These are phyloP conservation scores for Paralagenidium karlingii DNA, from an alignment of 352 stramenopile genomes.

Conservation along the genomic window DNA sequence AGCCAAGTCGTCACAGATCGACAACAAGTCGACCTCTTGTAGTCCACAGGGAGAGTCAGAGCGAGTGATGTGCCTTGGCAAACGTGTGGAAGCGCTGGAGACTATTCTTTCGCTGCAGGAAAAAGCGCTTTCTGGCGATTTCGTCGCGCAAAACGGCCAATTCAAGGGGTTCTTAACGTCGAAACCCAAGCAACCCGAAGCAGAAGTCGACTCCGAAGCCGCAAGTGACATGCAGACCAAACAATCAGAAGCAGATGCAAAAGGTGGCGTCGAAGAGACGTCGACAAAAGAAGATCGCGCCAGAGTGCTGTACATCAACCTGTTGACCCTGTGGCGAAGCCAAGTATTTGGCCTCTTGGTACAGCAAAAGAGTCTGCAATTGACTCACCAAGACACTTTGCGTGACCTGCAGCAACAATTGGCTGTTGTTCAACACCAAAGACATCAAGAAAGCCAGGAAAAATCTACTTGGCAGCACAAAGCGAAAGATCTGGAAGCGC, in stretches of 20 bases:
- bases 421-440: too few relatives aligned
- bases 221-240: not conserved
- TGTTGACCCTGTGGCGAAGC: conserved; percentile 34
- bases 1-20: not conserved
- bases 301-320: conserved; percentile 13
- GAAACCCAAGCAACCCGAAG: too few relatives aligned
- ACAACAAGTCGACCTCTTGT: conserved; percentile 10
- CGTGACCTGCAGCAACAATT: conserved; percentile 1
- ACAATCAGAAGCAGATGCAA: not conserved
- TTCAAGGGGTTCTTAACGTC: too few relatives aligned
- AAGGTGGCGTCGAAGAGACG: not conserved
- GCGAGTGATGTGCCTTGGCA: too few relatives aligned
- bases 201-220: conserved; percentile 11
- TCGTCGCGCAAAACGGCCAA: too few relatives aligned
- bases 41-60: too few relatives aligned
- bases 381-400: conserved; percentile 6
- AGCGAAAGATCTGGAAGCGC: conserved; percentile 30
- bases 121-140: conserved; percentile 18
- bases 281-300: conserved; percentile 7
- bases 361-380: conserved; percentile 22
- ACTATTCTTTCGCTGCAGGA: conserved; percentile 48
- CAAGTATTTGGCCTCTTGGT: conserved; percentile 52
- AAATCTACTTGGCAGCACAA: conserved; percentile 40
- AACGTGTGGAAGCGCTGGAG: conserved; percentile 34
- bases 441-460: conserved; percentile 4